Base-by-base conservation (phyloP, 192 early-diverging fungal species). In the Coemansia sp. region DNA sequence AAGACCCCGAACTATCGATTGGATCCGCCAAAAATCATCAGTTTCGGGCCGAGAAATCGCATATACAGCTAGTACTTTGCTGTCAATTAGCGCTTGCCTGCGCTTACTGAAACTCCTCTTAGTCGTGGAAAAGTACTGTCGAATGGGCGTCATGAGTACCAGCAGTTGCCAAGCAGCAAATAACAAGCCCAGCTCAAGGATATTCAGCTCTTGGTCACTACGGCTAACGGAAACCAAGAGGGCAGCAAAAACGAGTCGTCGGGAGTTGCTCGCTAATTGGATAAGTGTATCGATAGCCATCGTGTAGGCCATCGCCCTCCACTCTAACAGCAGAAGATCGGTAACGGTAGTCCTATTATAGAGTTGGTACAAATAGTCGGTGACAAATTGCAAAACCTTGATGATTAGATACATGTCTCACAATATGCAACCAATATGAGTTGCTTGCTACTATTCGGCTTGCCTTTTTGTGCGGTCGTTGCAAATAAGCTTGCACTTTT, bases 151-250 rank as follows among this genome's bases (percentile, higher is more conserved):
- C n/a, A 36, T 41, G 7, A 69, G 21, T 10, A 27, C 41, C 31
- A 69, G 68, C 10, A 69, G 21, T 46, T 69, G 68, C 68, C 68
- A 69, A 21, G 25, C 44, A 17, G 62, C 41, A 5, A 62, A 17
- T 10, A 51, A 21, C 17, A 50, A 32, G 21, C 34, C 46, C 2
- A 69, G 1, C 21, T 46, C 39, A 17, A 48, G 36, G 10, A 42
- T 46, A 10, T 25, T 27, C 9, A 31, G 12, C 50, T 53, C 36
- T 15, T 58, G 17, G n/a, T 7, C 29, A 32, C 12, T 10, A 25
- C 23, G 61, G 34, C 45, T 46, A 32, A 62, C 48, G 12, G 10
- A 31, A 10, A 45, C 8, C 10, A 69, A 17, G 31, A 69, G 62
- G 34, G 59, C 25, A 4, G 44, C 60, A 21, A 69, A 62, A 6